These are phyloP conservation scores for Daldinia bambusicola DNA, from an alignment of 495 filamentous ascomycete species.

Conservation along the genomic window DNA sequence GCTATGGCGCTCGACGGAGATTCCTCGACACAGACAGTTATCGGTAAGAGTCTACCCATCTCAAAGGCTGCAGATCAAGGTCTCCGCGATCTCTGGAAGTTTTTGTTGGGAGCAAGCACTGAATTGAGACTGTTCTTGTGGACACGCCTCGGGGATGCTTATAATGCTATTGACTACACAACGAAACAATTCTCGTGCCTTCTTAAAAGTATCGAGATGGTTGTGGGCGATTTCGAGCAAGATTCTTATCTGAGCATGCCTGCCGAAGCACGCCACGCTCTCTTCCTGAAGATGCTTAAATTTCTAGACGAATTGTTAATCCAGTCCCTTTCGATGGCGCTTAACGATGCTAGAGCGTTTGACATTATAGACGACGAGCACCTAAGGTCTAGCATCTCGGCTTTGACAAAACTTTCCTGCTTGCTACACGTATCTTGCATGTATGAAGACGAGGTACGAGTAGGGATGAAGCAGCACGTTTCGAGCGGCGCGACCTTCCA, in stretches of 20 bases:
- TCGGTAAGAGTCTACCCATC: conserved; percentile 50
- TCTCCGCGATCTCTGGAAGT: conserved; percentile 80
- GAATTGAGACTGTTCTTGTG: conserved; percentile 86
- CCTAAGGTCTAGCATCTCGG: conserved; percentile 72
- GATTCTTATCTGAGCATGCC: conserved; percentile 68
- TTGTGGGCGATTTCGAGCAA: conserved; percentile 76
- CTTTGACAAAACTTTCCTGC: conserved; percentile 71
- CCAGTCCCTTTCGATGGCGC: conserved; percentile 68
- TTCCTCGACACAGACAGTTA: neutral
- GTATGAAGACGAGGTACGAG: conserved; percentile 82
- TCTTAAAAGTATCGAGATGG: conserved; percentile 82
- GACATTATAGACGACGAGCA: conserved; percentile 86
- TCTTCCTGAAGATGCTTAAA: conserved; percentile 79
- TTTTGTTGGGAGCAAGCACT: conserved; percentile 80
- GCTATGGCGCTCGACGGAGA: conserved; percentile 17
- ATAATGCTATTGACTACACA: conserved; percentile 80
- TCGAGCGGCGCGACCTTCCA: conserved; percentile 53
- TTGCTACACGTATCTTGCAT: conserved; percentile 81
- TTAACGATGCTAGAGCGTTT: conserved; percentile 77
- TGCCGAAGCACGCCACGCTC: conserved; percentile 68
- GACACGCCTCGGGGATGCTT: conserved; percentile 87
- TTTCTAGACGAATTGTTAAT: conserved; percentile 78
- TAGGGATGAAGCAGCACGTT: conserved; percentile 67
- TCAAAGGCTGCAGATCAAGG: conserved; percentile 57
- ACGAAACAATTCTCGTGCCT: conserved; percentile 89